Evolutionary conservation across 768 basidiomycete genomes (phyloP).

Genomic region (Cyclocybe aegerita): DNA sequence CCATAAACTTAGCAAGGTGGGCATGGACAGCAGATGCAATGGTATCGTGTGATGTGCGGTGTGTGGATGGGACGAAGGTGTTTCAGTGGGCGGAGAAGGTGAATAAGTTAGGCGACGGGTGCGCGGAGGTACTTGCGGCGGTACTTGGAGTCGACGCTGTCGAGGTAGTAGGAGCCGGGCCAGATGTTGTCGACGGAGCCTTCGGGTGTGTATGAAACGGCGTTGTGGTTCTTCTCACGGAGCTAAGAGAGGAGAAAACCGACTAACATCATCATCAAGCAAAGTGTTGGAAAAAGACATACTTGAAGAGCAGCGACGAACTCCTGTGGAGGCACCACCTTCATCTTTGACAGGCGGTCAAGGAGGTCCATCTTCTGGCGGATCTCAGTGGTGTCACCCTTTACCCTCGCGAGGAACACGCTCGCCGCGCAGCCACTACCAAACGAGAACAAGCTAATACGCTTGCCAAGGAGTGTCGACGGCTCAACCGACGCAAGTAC

Average conservation of each 20-base stretch:
- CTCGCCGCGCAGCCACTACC: conserved; percentile 93
- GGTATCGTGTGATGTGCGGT: too few relatives aligned
- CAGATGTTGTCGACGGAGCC: conserved; percentile 92
- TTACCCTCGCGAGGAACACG: conserved; percentile 87
- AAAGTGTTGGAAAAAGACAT: conserved; percentile 25
- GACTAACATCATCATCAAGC: conserved; percentile 6
- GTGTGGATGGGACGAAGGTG: conserved; percentile 3
- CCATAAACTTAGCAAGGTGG: too few relatives aligned
- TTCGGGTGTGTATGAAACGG: conserved; percentile 77
- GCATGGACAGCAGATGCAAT: too few relatives aligned
- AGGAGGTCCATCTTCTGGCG: conserved; percentile 79
- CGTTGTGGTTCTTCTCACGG: conserved; percentile 96
- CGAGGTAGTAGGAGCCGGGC: conserved; percentile 93
- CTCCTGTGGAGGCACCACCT: conserved; percentile 88
- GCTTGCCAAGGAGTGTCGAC: conserved; percentile 71
- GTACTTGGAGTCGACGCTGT: conserved; percentile 86
- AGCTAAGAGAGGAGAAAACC: conserved; percentile 49
- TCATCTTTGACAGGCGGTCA: conserved; percentile 77
- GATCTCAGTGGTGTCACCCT: conserved; percentile 86
- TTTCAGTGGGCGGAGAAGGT: neutral
- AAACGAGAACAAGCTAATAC: conserved; percentile 94
- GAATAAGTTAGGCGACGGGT: conserved; percentile 32
- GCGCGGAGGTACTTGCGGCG: conserved; percentile 79
- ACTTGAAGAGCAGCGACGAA: conserved; percentile 84
- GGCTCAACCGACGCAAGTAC: conserved; percentile 76